Base-by-base conservation (phyloP, 2,329 filamentous ascomycete species). In the Penicillium corylophilum region DNA sequence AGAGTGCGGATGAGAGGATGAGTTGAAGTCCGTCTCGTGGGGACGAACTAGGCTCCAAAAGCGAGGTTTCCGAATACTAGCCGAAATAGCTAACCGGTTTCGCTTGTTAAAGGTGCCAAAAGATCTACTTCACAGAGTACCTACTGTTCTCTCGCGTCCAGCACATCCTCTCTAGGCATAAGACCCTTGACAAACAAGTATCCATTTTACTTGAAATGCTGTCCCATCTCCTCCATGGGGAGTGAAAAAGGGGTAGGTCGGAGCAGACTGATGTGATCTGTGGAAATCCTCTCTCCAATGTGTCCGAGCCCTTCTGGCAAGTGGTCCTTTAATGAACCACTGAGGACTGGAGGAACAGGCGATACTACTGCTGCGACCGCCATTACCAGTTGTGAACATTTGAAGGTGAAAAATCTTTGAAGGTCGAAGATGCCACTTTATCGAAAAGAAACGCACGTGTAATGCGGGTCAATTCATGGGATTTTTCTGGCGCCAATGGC, bases 181-280 rank as follows among this genome's bases (percentile, higher is more conserved):
- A 77, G 49, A 5, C 67, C 65, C 45, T 76, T 77, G 29, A 77
- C 59, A 51, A 71, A 76, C 23, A 77, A 55, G 55, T 77, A 77
- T 23, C 74, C 73, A 45, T 76, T 74, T 13, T 63, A 55, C 20
- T 67, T 46, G 31, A 72, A 71, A 6, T 71, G 71, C 33, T 63
- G 59, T 23, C 71, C 68, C 56, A 77, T 68, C 43, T 75, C 68
- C 29, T 69, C 62, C 8, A 74, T 50, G 3, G 73, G 68, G 18
- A 73, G 35, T 8, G 41, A 43, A 10, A n/a, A 4, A 15, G 44
- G 26, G 4, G 57, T 51, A 2, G 52, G 50, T 16, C 51, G 48
- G 3, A 55, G 44, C 16, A 52, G 31, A 0, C 46, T 49, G 22
- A 55, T 35, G 3, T 47, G 46, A 7, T 52, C 46, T 2, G 49